Percentiles rank a stretch among this genome's conserved stretches.
These are phyloP conservation scores for Lactarius sp. DNA, from an alignment of 768 basidiomycete genomes.

Conservation along the genomic window DNA sequence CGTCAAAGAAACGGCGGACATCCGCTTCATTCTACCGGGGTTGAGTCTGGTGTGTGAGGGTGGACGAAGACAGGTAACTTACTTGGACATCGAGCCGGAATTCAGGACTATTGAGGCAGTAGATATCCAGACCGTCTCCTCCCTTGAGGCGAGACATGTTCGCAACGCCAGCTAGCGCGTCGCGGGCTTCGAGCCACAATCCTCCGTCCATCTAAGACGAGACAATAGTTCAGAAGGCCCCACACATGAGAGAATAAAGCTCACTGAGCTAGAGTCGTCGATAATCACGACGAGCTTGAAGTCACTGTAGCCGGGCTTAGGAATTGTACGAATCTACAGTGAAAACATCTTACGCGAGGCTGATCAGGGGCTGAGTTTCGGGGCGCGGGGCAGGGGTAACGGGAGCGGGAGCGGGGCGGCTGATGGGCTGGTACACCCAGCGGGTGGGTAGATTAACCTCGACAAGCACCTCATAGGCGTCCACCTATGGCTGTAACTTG, in stretches of 20 bases:
- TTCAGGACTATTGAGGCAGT: constrained; percentile 37
- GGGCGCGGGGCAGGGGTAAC: background rate
- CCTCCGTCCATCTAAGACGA: constrained; percentile 37
- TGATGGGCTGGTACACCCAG: constrained; percentile 3
- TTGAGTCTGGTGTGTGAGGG: background rate
- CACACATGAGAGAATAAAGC: constrained; percentile 1
- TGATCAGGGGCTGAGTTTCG: background rate
- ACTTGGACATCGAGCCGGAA: constrained; percentile 24
- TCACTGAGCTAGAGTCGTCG: constrained; percentile 39
- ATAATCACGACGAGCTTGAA: constrained; percentile 41
- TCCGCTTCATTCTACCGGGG: constrained; percentile 14
- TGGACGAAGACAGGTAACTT: constrained; percentile 29
- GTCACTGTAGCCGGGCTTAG: constrained; percentile 28
- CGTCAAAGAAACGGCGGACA: constrained; percentile 14
- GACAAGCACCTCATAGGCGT: constrained; percentile 36
- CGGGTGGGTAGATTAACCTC: constrained; percentile 27
- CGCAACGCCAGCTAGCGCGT: constrained; percentile 40
- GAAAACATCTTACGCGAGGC: constrained; percentile 9
- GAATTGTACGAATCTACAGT: background rate
- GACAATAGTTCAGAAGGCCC: background rate
- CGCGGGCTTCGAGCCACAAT: constrained; percentile 38
- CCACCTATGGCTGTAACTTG: constrained; percentile 26
- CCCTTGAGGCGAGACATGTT: constrained; percentile 37
- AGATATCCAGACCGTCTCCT: constrained; percentile 39
- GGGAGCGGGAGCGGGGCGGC: background rate